phyloP scores from a whole-genome alignment of 225 moss, liverwort and hornwort genomes.

The Anthoceros angustus region DNA sequence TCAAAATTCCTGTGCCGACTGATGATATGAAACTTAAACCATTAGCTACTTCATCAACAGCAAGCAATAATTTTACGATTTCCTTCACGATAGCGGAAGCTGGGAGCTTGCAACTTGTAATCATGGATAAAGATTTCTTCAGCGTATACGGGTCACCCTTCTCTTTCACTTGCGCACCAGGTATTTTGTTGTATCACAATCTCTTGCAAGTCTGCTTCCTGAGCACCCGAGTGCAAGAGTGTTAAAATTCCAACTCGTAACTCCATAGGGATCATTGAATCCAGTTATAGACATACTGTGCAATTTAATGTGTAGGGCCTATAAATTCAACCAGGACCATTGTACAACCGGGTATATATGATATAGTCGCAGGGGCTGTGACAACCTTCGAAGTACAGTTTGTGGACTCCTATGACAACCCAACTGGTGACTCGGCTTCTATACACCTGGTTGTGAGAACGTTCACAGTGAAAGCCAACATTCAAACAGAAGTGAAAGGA shows the following conservation, averaged over 20 bases:
- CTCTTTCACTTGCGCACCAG: background rate
- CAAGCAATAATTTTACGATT: background rate
- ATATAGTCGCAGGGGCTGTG: background rate
- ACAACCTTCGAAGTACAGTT: background rate
- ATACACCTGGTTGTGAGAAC: background rate
- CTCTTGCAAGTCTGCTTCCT: too few species aligned
- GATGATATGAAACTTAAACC: background rate
- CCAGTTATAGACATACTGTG: background rate
- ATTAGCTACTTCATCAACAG: background rate
- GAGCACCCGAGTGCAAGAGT: too few species aligned
- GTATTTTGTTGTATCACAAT: background rate
- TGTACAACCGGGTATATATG: background rate
- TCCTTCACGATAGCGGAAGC: background rate
- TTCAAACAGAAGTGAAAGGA: background rate
- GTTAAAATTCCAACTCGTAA: too few species aligned
- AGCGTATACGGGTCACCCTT: background rate
- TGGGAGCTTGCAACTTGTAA: background rate
- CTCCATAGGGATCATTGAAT: too few species aligned
- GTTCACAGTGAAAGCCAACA: background rate
- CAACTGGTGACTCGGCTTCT: background rate
- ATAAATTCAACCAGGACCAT: background rate
- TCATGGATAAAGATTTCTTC: background rate
- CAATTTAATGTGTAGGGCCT: background rate
- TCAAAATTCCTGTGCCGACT: background rate
- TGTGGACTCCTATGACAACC: background rate